Conservation (phyloP, 305 asterid species). For the Caryopteris hybrid region DNA sequence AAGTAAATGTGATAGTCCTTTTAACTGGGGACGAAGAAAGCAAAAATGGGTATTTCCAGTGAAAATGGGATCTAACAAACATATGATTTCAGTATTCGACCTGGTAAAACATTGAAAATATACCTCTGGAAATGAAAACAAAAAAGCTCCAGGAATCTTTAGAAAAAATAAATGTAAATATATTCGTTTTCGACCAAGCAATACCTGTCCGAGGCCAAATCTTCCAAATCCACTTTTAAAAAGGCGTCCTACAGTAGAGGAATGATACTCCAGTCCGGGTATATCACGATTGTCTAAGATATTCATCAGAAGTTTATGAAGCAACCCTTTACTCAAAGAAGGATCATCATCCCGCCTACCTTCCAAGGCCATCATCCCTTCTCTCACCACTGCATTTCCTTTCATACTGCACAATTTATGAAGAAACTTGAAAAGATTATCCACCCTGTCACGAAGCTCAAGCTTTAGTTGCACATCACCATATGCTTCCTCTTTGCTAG, state of each 20-base stretch:
- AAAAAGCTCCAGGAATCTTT: too few species aligned
- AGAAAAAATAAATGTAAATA: too few species aligned
- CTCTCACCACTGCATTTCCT: constrained; percentile 44
- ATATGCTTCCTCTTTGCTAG: constrained; percentile 52
- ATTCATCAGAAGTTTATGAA: constrained; percentile 57
- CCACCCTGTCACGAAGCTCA: constrained; percentile 87
- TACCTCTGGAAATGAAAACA: too few species aligned
- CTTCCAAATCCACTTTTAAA: constrained; percentile 97
- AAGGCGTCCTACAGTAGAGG: constrained; percentile 95
- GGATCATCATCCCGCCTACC: constrained; percentile 60
- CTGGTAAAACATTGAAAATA: too few species aligned
- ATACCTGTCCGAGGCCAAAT: constrained; percentile 97
- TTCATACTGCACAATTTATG: constrained; percentile 69
- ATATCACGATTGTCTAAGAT: constrained; percentile 63
- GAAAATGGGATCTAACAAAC: too few species aligned
- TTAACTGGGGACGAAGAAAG: too few species aligned
- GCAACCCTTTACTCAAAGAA: constrained; percentile 65
- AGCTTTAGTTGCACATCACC: constrained; percentile 84
- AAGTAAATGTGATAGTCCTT: too few species aligned
- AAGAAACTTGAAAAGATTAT: constrained; percentile 80
- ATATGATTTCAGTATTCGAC: too few species aligned
- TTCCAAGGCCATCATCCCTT: constrained; percentile 38
- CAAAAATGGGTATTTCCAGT: too few species aligned
- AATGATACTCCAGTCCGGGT: constrained; percentile 90
- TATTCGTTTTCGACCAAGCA: neutral